Percentiles rank a stretch among this genome's conserved stretches.
Conservation (phyloP, 257 asterid species). For the Solanum lycopersicoides region DNA sequence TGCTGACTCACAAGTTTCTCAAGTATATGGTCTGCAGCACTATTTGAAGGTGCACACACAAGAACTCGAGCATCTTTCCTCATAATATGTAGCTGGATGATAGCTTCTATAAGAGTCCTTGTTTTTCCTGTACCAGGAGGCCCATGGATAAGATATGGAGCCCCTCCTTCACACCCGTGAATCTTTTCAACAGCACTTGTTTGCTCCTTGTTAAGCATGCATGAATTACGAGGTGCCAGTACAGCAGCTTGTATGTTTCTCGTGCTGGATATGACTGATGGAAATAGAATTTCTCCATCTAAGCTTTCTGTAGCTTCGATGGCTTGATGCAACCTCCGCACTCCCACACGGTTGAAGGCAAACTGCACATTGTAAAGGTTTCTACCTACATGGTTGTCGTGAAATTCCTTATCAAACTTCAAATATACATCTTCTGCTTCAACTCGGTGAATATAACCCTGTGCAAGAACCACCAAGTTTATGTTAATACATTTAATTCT, state of each 20-base stretch:
- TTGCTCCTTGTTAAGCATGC: constrained; percentile 59
- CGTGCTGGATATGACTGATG: constrained; percentile 13
- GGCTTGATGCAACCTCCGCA: constrained; percentile 70
- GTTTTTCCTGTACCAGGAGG: constrained; percentile 99
- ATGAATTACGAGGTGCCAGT: constrained; percentile 34
- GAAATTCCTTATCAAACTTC: constrained; percentile 50
- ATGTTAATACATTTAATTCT: neutral
- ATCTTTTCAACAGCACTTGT: constrained; percentile 51
- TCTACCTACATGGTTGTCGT: constrained; percentile 29
- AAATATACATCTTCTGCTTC: constrained; percentile 68
- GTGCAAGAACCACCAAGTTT: constrained; percentile 8
- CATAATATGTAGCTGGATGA: constrained; percentile 50
- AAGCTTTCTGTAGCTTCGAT: constrained; percentile 56
- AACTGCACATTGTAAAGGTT: constrained; percentile 61
- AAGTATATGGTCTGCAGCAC: constrained; percentile 81
- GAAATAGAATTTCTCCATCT: constrained; percentile 48
- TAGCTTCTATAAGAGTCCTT: constrained; percentile 67
- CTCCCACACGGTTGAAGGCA: constrained; percentile 35
- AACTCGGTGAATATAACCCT: constrained; percentile 74
- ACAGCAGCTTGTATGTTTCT: constrained; percentile 6
- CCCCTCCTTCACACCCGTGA: constrained; percentile 58
- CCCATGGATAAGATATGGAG: constrained; percentile 80
- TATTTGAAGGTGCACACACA: constrained; percentile 92
- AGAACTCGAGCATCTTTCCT: constrained; percentile 35
- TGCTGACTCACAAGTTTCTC: constrained; percentile 42